A percentile compares a stretch with the other conserved stretches of the same genome.
Evolutionary conservation across 2,329 filamentous ascomycete species (phyloP).

Genomic region (Paraphoma chrysanthemicola): DNA sequence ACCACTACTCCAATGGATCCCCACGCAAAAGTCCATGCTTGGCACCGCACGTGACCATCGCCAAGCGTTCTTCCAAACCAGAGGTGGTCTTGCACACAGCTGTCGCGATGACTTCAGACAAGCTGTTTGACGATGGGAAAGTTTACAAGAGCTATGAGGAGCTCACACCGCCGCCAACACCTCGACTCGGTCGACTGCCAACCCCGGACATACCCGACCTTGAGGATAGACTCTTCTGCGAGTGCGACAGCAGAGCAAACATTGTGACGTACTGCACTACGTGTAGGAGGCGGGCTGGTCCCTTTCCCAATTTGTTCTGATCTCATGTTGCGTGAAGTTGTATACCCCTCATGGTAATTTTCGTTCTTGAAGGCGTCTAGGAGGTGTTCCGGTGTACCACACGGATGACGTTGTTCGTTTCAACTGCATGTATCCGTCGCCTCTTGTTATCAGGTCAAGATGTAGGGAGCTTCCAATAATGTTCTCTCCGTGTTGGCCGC

Average conservation of each 20-base stretch:
- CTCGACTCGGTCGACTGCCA: conserved; percentile 35
- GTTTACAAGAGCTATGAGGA: not conserved
- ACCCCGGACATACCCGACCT: conserved; percentile 44
- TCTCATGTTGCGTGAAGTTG: not conserved
- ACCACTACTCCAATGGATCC: not conserved
- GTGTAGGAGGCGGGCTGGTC: conserved; percentile 16
- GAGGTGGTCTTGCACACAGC: not conserved
- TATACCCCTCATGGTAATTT: not conserved
- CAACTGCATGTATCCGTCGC: too few relatives aligned
- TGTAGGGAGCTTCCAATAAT: too few relatives aligned
- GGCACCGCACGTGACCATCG: conserved; percentile 14
- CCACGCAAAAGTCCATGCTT: not conserved
- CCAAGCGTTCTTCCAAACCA: conserved; percentile 2
- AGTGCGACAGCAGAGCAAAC: conserved; percentile 30
- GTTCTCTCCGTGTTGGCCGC: too few relatives aligned
- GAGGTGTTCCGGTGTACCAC: too few relatives aligned
- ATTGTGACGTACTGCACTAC: conserved; percentile 24
- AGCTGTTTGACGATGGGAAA: not conserved
- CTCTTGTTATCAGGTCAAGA: too few relatives aligned
- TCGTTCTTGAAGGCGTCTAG: not conserved
- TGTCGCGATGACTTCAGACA: not conserved
- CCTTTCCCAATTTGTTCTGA: not conserved
- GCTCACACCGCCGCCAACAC: conserved; percentile 38
- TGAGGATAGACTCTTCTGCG: conserved; percentile 39
- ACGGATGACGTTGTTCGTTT: too few relatives aligned